Evolutionary conservation across 2,329 filamentous ascomycete species (phyloP).

Genomic region (Colletotrichum abscissum): DNA sequence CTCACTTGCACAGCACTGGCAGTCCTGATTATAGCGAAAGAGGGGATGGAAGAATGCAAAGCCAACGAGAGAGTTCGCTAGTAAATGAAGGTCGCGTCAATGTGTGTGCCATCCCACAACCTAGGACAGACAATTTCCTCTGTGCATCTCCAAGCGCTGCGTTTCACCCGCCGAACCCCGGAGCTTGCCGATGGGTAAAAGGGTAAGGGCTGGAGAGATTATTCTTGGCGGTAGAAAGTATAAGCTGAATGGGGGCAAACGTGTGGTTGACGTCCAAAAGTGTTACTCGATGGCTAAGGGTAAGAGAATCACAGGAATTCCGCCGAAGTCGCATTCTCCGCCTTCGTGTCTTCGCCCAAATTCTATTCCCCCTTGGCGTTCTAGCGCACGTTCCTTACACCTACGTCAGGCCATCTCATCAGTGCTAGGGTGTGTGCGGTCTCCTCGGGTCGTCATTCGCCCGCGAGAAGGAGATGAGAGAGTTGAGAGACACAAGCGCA

Average conservation of each 20-base stretch:
- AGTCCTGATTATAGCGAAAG: neutral
- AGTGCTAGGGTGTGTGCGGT: constrained; percentile 6
- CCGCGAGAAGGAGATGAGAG: neutral
- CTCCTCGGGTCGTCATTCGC: constrained; percentile 16
- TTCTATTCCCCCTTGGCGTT: neutral
- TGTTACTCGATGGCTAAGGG: constrained; percentile 36
- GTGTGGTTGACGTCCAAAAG: neutral
- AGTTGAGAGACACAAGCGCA: neutral
- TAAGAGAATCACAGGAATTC: constrained; percentile 25
- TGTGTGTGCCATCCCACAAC: constrained; percentile 12
- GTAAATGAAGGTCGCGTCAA: neutral
- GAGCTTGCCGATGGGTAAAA: constrained; percentile 20
- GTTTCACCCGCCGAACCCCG: constrained; percentile 32
- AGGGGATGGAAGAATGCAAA: neutral
- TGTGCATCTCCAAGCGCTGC: constrained; percentile 33
- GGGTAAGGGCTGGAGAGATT: neutral
- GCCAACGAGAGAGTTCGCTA: neutral
- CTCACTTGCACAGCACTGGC: neutral
- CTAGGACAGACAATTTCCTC: constrained; percentile 10
- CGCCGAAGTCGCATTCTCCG: constrained; percentile 1
- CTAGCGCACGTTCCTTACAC: constrained; percentile 15
- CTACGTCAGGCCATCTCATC: constrained; percentile 25
- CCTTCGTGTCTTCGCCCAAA: neutral
- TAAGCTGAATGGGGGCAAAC: neutral
- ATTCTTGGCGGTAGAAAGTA: constrained; percentile 1